Evolutionary conservation across 768 basidiomycete species (phyloP).

Genomic region (Suillus spraguei): DNA sequence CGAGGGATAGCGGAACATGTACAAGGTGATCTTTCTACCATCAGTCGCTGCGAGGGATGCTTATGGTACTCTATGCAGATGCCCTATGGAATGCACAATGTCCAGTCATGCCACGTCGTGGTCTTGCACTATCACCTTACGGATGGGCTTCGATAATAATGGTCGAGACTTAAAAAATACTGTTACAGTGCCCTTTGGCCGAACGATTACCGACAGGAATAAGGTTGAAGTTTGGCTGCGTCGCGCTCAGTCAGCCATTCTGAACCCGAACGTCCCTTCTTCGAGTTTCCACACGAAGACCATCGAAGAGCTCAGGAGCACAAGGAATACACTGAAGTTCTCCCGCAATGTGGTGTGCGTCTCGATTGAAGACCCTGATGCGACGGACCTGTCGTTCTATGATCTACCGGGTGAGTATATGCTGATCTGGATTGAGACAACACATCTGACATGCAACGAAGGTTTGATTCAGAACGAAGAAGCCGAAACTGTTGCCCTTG

Average conservation of each 20-base stretch:
- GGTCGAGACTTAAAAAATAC: slow-evolving; percentile 28
- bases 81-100: slow-evolving; percentile 41
- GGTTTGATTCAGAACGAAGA: slow-evolving; percentile 55
- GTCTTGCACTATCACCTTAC: slow-evolving; percentile 46
- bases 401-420: slow-evolving; percentile 39
- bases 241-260: slow-evolving; percentile 60
- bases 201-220: slow-evolving; percentile 38
- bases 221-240: slow-evolving; percentile 56
- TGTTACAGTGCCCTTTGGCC: slow-evolving; percentile 44
- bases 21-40: slow-evolving; percentile 21
- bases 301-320: slow-evolving; percentile 11
- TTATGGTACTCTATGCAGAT: slow-evolving; percentile 16
- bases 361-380: slow-evolving; percentile 40
- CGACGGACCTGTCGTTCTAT: slow-evolving; percentile 42
- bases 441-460: slow-evolving; percentile 16
- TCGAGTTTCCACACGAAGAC: slow-evolving; percentile 22
- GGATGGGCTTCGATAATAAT: slow-evolving; percentile 38
- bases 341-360: slow-evolving; percentile 45
- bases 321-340: slow-evolving; percentile 29
- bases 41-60: neutral
- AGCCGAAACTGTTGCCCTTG: slow-evolving; percentile 42
- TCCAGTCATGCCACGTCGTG: slow-evolving; percentile 27
- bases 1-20: slow-evolving; percentile 51
- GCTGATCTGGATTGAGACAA: no score
- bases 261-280: slow-evolving; percentile 43